Evolutionary conservation across 2,329 filamentous ascomycete species (phyloP).

Genomic region (Pyricularia sp.): DNA sequence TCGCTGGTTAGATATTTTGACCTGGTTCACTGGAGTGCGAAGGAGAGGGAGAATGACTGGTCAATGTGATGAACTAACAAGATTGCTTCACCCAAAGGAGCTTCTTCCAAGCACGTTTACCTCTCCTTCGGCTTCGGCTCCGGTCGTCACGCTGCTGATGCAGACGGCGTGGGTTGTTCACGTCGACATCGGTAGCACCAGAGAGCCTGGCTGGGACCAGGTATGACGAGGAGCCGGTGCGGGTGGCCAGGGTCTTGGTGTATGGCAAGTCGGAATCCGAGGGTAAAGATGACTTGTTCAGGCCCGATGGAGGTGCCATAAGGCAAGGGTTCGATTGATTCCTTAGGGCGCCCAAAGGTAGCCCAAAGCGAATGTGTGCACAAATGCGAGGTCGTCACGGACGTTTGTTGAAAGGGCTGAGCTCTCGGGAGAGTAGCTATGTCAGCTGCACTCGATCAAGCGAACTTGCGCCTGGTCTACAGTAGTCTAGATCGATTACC

Average conservation of each 20-base stretch:
- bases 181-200: not conserved
- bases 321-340: not conserved
- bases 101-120: slow-evolving; percentile 81
- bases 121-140: slow-evolving; percentile 48
- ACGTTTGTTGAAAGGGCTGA: not conserved
- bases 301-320: slow-evolving; percentile 3
- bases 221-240: not conserved
- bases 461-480: not conserved
- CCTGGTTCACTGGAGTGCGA: not conserved
- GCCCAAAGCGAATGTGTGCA: not conserved
- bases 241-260: not conserved
- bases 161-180: not conserved
- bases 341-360: not conserved
- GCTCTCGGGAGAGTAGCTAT: not conserved
- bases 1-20: slow-evolving; percentile 1
- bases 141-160: slow-evolving; percentile 27
- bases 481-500: not conserved
- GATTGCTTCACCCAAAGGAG: slow-evolving; percentile 95
- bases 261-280: not conserved
- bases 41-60: no score
- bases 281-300: not conserved
- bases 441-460: not conserved
- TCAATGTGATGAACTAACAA: slow-evolving; percentile 39
- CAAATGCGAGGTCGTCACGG: not conserved
- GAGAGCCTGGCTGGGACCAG: not conserved